Evolutionary conservation across 2,329 filamentous ascomycete genomes (phyloP), one percentile per base, ranked within the genome.

Genomic region (Cladophialophora chaetospira): DNA sequence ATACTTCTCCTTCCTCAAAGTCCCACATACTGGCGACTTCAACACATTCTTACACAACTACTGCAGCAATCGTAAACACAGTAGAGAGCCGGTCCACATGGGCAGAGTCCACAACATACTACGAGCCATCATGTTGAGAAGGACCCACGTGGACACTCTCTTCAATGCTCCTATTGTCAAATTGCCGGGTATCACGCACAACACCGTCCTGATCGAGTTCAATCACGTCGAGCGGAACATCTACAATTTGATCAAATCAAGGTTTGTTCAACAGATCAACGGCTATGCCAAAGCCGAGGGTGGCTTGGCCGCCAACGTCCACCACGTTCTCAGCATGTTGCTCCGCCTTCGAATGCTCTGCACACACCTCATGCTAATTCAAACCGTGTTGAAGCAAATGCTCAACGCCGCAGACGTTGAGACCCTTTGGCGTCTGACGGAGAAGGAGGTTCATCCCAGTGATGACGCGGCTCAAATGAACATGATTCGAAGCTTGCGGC

Each of bases 151-250:
- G 1, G 80, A 82, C 52, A 75, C 68, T 0, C 71, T 86, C 13
- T 81, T 86, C 58, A 73, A 76, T 1, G 70, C 75, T 0, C 79
- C 81, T 0, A 78, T 87, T 1, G 66, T 86, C 13, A 78, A 76
- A 6, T 71, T 86, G 0, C 83, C 83, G 0, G 68, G 70, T 11
- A 77, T 83, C 0, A 70, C 70, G 5, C 72, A 80, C 49, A 66
- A 65, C 1, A 75, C 75, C 0, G 63, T 75, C 3, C 68, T 65
- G 59, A 69, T 82, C 0, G 63, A 79, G 0, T 83, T 85, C 67
- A 82, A 79, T 11, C 57, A 71, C 0, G 72, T 82, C 1, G 82
- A 86, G 66, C 70, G 73, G 1, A 70, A 72, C 2, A 73, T 86
- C 28, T 85, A 85, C 58, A 71, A 78, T 1, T 78, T 82, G 44